Percentiles rank a stretch among this genome's conserved stretches.
phyloP scores from a whole-genome alignment of 805 yeast genomes.

The Sugiyamaella chiloensis region DNA sequence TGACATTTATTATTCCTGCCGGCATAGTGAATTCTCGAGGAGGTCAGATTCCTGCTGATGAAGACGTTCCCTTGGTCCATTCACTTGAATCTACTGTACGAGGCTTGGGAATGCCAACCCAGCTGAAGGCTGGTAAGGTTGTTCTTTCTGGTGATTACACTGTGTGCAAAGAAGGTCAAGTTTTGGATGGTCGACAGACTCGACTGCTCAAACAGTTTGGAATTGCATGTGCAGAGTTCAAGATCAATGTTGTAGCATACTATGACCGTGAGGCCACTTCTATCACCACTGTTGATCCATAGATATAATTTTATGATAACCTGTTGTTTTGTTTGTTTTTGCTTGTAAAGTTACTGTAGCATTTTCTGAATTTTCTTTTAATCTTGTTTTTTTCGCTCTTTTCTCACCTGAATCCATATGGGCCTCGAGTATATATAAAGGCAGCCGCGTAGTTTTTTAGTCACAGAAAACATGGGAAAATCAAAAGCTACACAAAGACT shows the following conservation, averaged over 20 bases:
- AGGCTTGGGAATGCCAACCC: slow-evolving; percentile 87
- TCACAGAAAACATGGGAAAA: slow-evolving; percentile 4
- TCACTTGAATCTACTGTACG: slow-evolving; percentile 92
- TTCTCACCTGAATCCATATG: too few species aligned
- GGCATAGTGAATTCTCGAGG: slow-evolving; percentile 95
- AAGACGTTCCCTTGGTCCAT: slow-evolving; percentile 95
- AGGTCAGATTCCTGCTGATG: slow-evolving; percentile 84
- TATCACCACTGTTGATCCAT: slow-evolving; percentile 3
- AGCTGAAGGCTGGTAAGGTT: slow-evolving; percentile 85
- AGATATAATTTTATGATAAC: too few species aligned
- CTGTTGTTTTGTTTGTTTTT: too few species aligned
- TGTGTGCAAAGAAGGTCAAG: slow-evolving; percentile 78
- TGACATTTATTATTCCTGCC: slow-evolving; percentile 79
- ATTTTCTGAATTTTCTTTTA: too few species aligned
- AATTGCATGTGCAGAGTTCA: slow-evolving; percentile 87
- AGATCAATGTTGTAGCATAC: slow-evolving; percentile 72
- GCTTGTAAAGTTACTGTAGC: too few species aligned
- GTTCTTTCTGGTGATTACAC: slow-evolving; percentile 68
- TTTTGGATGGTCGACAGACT: slow-evolving; percentile 85
- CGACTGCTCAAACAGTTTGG: slow-evolving; percentile 92
- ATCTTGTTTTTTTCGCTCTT: too few species aligned
- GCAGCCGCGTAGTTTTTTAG: slow-evolving; percentile 4
- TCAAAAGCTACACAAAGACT: slow-evolving; percentile 19
- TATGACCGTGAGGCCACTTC: slow-evolving; percentile 50
- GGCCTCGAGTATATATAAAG: too few species aligned